phyloP scores from a whole-genome alignment of 2,329 filamentous ascomycete genomes.

The Monilinia aucupariae region DNA sequence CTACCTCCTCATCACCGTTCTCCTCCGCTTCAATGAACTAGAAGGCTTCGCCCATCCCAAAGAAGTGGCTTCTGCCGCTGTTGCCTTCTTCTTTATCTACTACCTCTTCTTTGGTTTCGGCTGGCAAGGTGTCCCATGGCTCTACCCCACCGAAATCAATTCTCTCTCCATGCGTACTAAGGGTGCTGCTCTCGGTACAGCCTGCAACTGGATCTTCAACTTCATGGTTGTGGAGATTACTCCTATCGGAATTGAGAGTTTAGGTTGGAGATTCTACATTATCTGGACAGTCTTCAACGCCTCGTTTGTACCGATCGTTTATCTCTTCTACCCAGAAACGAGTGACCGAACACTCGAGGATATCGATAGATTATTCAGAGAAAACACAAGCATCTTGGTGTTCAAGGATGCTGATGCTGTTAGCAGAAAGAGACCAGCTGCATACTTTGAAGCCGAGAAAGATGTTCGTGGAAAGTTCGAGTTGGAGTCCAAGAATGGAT shows the following conservation, averaged over 20 bases:
- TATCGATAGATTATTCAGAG: conserved; percentile 13
- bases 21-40: conserved; percentile 34
- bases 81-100: conserved; percentile 43
- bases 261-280: conserved; percentile 56
- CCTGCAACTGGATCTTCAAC: conserved; percentile 49
- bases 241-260: conserved; percentile 41
- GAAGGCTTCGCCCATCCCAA: conserved; percentile 11
- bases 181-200: conserved; percentile 49
- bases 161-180: conserved; percentile 48
- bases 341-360: conserved; percentile 13
- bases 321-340: conserved; percentile 50
- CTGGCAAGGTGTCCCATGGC: conserved; percentile 40
- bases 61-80: conserved; percentile 24
- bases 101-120: conserved; percentile 50
- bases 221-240: conserved; percentile 36
- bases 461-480: neutral
- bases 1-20: conserved; percentile 47
- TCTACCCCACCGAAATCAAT: conserved; percentile 54
- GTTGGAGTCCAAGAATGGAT: neutral
- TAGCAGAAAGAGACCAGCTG: conserved; percentile 1
- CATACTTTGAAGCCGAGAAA: conserved; percentile 10
- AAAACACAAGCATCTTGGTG: conserved; percentile 7
- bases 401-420: conserved; percentile 6
- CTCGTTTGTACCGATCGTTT: conserved; percentile 39
- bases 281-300: conserved; percentile 43